Percentiles rank a stretch among this genome's conserved stretches.
phyloP scores from a whole-genome alignment of 305 asterid species.

The Fraxinus xanthoxyloides region DNA sequence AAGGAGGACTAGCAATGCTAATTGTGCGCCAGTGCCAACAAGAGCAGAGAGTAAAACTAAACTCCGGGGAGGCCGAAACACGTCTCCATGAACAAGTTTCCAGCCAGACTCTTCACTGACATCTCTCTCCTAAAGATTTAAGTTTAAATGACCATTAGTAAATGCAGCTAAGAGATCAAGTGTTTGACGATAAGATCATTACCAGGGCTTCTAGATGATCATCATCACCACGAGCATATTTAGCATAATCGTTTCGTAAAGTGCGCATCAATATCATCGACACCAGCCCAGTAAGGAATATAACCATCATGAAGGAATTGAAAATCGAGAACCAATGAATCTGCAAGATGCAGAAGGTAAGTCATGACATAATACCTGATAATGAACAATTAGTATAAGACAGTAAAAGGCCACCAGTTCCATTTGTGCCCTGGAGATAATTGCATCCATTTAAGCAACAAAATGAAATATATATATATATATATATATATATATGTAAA shows the following conservation, averaged over 20 bases:
- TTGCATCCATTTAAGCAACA: constrained; percentile 3
- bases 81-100: constrained; percentile 63
- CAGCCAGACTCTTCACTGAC: constrained; percentile 60
- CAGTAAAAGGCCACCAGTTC: background rate
- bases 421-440: background rate
- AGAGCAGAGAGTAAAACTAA: constrained; percentile 47
- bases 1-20: constrained; percentile 49
- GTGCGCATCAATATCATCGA: constrained; percentile 54
- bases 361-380: constrained; percentile 11
- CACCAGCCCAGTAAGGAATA: constrained; percentile 58
- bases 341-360: constrained; percentile 31
- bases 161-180: background rate
- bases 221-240: constrained; percentile 60
- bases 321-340: constrained; percentile 69
- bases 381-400: constrained; percentile 5
- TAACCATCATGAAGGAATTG: constrained; percentile 70
- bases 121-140: constrained; percentile 46
- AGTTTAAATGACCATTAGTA: background rate
- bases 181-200: background rate
- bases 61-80: constrained; percentile 45
- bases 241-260: constrained; percentile 52
- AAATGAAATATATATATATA: background rate
- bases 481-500: no score
- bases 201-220: constrained; percentile 56
- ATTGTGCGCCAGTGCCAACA: constrained; percentile 55